A percentile compares a stretch with the other conserved stretches of the same genome.
phyloP scores from a whole-genome alignment of 257 asterid genomes.

The Schizonepeta tenuifolia region DNA sequence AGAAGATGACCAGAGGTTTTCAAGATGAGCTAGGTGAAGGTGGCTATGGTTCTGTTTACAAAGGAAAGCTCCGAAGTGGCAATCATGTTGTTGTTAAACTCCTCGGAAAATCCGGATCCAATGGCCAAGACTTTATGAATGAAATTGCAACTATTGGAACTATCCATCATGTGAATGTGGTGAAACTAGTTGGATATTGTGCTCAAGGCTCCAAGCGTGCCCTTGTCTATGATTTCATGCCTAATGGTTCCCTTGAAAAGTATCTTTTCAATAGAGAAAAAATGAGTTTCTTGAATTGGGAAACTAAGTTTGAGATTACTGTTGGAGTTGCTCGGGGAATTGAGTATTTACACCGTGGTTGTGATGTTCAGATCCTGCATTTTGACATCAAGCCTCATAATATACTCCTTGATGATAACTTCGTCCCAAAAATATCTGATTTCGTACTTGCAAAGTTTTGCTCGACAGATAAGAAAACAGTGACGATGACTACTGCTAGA shows the following conservation, averaged over 20 bases:
- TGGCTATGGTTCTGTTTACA: slow-evolving; percentile 37
- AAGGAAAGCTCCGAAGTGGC: slow-evolving; percentile 39
- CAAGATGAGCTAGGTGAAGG: slow-evolving; percentile 37
- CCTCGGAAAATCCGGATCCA: slow-evolving; percentile 7
- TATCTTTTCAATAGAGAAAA: neutral
- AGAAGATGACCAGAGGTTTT: slow-evolving; percentile 29
- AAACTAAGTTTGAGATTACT: slow-evolving; percentile 26
- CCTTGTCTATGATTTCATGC: neutral
- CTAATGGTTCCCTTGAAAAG: slow-evolving; percentile 6
- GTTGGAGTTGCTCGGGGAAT: slow-evolving; percentile 40
- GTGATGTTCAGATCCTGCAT: slow-evolving; percentile 34
- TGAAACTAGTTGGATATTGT: slow-evolving; percentile 3
- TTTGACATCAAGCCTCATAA: slow-evolving; percentile 36
- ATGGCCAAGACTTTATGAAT: slow-evolving; percentile 39
- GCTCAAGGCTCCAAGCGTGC: neutral
- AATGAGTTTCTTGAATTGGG: slow-evolving; percentile 1
- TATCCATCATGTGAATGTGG: neutral
- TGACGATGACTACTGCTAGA: slow-evolving; percentile 30
- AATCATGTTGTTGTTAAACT: slow-evolving; percentile 39
- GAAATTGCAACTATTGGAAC: slow-evolving; percentile 36
- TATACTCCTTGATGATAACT: slow-evolving; percentile 33
- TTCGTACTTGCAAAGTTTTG: slow-evolving; percentile 32
- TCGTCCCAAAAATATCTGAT: slow-evolving; percentile 34
- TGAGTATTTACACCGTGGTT: slow-evolving; percentile 33
- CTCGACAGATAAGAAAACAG: neutral